phyloP scores from a whole-genome alignment of 2,329 filamentous ascomycete genomes.

The Seiridium unicorne region DNA sequence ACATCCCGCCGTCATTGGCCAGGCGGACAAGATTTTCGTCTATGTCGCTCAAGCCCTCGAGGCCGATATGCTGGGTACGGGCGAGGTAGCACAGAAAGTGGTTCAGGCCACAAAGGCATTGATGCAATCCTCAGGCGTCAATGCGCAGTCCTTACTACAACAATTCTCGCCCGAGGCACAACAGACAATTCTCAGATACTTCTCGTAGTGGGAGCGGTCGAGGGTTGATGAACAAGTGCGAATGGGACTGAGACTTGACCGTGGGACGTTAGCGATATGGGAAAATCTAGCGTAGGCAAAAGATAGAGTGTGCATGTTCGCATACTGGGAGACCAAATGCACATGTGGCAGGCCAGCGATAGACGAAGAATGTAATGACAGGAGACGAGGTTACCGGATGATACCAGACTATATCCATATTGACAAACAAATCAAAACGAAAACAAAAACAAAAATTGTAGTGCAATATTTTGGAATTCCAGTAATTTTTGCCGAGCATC shows the following conservation, averaged over 20 bases:
- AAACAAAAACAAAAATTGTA: too few relatives aligned
- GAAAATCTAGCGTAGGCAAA: neutral
- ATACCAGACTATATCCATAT: neutral
- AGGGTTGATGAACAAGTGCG: neutral
- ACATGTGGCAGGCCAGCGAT: too few relatives aligned
- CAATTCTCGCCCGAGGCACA: conserved; percentile 79
- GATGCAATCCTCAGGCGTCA: conserved; percentile 69
- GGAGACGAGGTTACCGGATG: neutral
- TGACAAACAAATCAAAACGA: too few relatives aligned
- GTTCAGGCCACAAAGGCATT: conserved; percentile 77
- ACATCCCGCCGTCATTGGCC: conserved; percentile 76
- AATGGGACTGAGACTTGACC: neutral
- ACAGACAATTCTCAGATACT: conserved; percentile 74
- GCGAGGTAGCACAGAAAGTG: conserved; percentile 75
- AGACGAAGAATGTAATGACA: neutral
- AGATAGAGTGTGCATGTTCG: neutral
- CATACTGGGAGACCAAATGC: too few relatives aligned
- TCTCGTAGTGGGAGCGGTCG: conserved; percentile 47
- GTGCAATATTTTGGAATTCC: too few relatives aligned
- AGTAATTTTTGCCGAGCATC: too few relatives aligned
- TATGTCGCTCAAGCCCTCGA: conserved; percentile 87
- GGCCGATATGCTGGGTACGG: conserved; percentile 77
- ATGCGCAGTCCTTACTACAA: conserved; percentile 72
- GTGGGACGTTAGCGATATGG: too few relatives aligned
- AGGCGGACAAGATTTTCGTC: conserved; percentile 79